Evolutionary conservation across 257 asterid genomes (phyloP), one percentile per base, ranked within the genome.

Genomic region (Lantana camara): DNA sequence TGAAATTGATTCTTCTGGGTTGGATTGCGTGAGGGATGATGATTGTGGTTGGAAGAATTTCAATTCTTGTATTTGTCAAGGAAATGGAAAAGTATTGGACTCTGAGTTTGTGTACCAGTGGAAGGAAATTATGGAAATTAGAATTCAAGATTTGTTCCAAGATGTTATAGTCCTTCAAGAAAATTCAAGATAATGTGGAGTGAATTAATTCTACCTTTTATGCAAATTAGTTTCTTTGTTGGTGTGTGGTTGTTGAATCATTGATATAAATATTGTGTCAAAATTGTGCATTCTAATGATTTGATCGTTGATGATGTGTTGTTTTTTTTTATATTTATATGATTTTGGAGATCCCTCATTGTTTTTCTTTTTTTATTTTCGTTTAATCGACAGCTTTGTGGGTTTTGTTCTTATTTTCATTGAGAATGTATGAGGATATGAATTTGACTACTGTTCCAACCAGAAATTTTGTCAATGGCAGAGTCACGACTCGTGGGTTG

Each of bases 171-270:
- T n/a, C n/a, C n/a, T n/a, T n/a, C n/a, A n/a, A n/a, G n/a, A n/a
- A n/a, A n/a, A n/a, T n/a, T n/a, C n/a, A n/a, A n/a, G n/a, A n/a
- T n/a, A n/a, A n/a, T n/a, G n/a, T n/a, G n/a, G n/a, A n/a, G n/a
- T n/a, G n/a, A n/a, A n/a, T n/a, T n/a, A n/a, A n/a, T n/a, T n/a
- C n/a, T n/a, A n/a, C n/a, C n/a, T n/a, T n/a, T n/a, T n/a, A n/a
- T n/a, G n/a, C n/a, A n/a, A n/a, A n/a, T 88, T 24, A 30, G 84
- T 63, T 41, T 17, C 44, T 8, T 64, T 42, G 27, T 8, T 0
- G 64, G 7, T 15, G 9, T 42, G 2, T 38, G 15, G 5, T 7
- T 8, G 34, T 72, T 27, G 47, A 19, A 50, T 69, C 2, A 7
- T 14, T 60, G 54, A 61, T 46, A 55, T 42, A 30, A 12, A 51